A percentile compares a stretch with the other conserved stretches of the same genome.
These are phyloP conservation scores for Afroboletus lepidellus DNA, from an alignment of 1,284 basidiomycete species.

Conservation along the genomic window DNA sequence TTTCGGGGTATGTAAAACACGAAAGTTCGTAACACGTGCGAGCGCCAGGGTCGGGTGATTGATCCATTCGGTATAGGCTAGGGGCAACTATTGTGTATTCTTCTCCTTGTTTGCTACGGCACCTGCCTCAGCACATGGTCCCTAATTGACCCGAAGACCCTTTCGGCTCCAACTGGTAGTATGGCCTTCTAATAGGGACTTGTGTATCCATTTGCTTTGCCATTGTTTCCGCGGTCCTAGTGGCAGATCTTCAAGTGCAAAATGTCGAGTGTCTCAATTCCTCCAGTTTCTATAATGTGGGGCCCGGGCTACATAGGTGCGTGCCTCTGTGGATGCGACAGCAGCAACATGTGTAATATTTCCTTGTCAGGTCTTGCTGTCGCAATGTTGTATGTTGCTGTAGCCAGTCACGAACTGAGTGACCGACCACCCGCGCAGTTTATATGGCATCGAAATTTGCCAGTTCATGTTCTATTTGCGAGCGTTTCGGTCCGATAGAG, in stretches of 20 bases:
- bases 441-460: slow-evolving; percentile 10
- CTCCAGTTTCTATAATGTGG: neutral
- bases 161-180: too few species aligned
- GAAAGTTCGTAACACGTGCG: too few species aligned
- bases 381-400: slow-evolving; percentile 7
- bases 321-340: neutral
- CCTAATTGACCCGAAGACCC: too few species aligned
- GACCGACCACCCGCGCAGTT: neutral
- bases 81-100: too few species aligned
- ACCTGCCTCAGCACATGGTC: too few species aligned
- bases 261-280: neutral
- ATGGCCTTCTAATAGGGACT: too few species aligned
- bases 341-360: neutral
- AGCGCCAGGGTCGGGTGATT: too few species aligned
- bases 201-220: too few species aligned
- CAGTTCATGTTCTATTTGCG: slow-evolving; percentile 12
- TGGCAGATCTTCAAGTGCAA: neutral
- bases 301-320: slow-evolving; percentile 11
- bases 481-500: slow-evolving; percentile 9
- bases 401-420: neutral
- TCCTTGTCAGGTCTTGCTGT: slow-evolving; percentile 4
- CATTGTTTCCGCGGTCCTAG: too few species aligned
- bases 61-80: too few species aligned
- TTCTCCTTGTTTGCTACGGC: too few species aligned
- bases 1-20: too few species aligned